A percentile compares a stretch with the other conserved stretches of the same genome.
Conservation (phyloP, 2,329 filamentous ascomycete genomes). For the Aspergillus nomiae region DNA sequence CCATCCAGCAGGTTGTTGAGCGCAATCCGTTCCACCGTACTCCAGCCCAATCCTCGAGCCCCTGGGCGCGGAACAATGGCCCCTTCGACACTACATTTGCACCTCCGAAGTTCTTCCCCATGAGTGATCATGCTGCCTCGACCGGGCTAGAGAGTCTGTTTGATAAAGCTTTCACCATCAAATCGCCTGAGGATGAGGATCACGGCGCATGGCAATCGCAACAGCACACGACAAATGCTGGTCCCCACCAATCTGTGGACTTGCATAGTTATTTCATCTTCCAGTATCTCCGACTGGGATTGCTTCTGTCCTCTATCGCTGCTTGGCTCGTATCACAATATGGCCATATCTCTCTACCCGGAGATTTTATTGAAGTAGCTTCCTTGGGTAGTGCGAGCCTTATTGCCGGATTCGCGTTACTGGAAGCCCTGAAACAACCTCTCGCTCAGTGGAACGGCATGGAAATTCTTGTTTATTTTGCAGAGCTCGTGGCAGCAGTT, state of each 20-base stretch:
- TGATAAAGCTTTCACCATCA: constrained; percentile 46
- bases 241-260: constrained; percentile 8
- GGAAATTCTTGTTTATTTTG: constrained; percentile 42
- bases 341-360: constrained; percentile 31
- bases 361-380: constrained; percentile 40
- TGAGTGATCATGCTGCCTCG: constrained; percentile 41
- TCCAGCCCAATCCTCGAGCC: constrained; percentile 26
- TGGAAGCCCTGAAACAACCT: constrained; percentile 40
- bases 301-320: constrained; percentile 32
- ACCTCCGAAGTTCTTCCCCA: constrained; percentile 50
- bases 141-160: constrained; percentile 52
- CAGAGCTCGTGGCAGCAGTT: constrained; percentile 40
- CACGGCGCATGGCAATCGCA: constrained; percentile 23
- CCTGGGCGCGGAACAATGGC: constrained; percentile 19
- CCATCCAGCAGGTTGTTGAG: constrained; percentile 37
- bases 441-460: constrained; percentile 40
- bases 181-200: constrained; percentile 31
- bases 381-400: constrained; percentile 43
- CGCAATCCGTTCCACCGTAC: constrained; percentile 41
- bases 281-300: constrained; percentile 32
- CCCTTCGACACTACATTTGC: constrained; percentile 39
- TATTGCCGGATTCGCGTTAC: constrained; percentile 42
- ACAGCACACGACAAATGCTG: constrained; percentile 7
- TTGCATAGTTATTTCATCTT: constrained; percentile 24
- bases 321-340: constrained; percentile 38